phyloP scores from a whole-genome alignment of 164 flowering plant species.

The Hamamelis virginiana region DNA sequence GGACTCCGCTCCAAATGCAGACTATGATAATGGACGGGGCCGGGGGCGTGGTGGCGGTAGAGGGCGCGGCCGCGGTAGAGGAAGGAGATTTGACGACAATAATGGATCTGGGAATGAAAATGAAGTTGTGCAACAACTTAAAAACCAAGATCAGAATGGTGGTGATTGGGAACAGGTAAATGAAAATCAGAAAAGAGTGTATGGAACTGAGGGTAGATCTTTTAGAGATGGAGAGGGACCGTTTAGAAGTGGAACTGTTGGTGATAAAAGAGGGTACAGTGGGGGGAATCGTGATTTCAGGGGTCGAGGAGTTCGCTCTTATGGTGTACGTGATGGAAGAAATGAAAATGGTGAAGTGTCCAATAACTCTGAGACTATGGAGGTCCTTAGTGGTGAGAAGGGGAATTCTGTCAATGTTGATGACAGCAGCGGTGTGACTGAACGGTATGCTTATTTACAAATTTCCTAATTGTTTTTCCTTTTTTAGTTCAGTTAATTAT shows the following conservation, averaged over 20 bases:
- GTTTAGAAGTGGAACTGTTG: slow-evolving; percentile 13
- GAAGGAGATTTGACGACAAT: slow-evolving; percentile 22
- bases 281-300: slow-evolving; percentile 15
- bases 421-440: neutral
- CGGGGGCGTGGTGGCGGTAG: neutral
- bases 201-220: slow-evolving; percentile 10
- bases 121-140: slow-evolving; percentile 4
- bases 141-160: slow-evolving; percentile 4
- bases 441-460: slow-evolving; percentile 17
- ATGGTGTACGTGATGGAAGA: slow-evolving; percentile 23
- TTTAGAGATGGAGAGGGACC: slow-evolving; percentile 16
- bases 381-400: slow-evolving; percentile 5
- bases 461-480: neutral
- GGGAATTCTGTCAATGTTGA: slow-evolving; percentile 5
- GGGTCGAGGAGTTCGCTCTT: slow-evolving; percentile 7
- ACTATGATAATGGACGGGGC: slow-evolving; percentile 15
- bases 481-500: too few species aligned
- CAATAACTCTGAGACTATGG: slow-evolving; percentile 19
- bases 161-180: slow-evolving; percentile 17
- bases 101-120: slow-evolving; percentile 19
- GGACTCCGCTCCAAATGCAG: slow-evolving; percentile 13
- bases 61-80: slow-evolving; percentile 22
- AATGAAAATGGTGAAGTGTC: slow-evolving; percentile 8
- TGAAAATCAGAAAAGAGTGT: neutral
- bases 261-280: slow-evolving; percentile 12